phyloP scores from a whole-genome alignment of 345 rosid species.

The Camelina neglecta region DNA sequence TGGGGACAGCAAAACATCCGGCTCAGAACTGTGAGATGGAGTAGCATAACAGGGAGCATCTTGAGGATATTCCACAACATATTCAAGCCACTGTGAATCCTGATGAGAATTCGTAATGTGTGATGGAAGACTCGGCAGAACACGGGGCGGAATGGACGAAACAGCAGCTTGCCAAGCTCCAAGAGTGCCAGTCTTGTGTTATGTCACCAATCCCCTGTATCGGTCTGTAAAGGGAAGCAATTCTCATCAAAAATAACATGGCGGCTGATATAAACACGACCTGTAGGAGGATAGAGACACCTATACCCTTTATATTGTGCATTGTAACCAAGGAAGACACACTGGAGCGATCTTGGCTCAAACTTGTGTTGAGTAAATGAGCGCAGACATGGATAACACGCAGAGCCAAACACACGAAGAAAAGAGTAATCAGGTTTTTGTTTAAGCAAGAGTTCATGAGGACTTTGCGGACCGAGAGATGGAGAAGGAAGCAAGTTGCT shows the following conservation, averaged over 20 bases:
- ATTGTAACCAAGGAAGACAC: neutral
- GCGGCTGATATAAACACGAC: neutral
- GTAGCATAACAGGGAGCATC: too few relatives aligned
- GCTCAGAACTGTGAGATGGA: too few relatives aligned
- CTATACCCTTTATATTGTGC: neutral
- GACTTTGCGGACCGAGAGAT: neutral
- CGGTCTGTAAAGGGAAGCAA: neutral
- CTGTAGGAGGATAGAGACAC: neutral
- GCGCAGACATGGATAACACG: neutral
- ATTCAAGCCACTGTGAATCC: too few relatives aligned
- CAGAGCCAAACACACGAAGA: neutral
- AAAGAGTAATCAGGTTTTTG: neutral
- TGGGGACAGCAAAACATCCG: too few relatives aligned
- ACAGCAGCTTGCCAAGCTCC: neutral
- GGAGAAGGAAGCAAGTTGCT: neutral
- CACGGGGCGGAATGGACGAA: fast-evolving
- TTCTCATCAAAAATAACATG: neutral
- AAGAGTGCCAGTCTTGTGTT: neutral
- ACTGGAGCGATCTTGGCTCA: neutral
- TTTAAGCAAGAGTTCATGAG: neutral
- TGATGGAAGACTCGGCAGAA: fast-evolving
- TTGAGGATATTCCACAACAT: too few relatives aligned
- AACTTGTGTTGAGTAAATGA: neutral
- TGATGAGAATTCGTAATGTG: too few relatives aligned
- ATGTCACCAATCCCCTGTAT: neutral